Base-by-base conservation (phyloP, 192 early-diverging fungal species). In the Obelidium mucronatum region DNA sequence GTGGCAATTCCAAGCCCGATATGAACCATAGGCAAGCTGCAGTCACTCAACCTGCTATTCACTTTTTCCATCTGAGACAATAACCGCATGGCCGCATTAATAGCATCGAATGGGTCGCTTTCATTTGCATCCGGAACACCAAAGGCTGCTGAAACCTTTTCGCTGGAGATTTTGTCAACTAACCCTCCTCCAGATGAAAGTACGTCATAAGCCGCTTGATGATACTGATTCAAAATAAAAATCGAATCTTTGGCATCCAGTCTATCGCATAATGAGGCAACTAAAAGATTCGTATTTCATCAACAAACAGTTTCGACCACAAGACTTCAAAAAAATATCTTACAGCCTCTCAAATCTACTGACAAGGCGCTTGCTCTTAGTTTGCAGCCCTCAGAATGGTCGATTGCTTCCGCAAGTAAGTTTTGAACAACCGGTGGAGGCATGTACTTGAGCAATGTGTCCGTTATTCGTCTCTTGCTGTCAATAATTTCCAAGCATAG, bases 1-100 rank as follows among this genome's bases (percentile, higher is more conserved):
- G 78, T 86, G 3, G 81, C 15, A 22, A 86, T 73, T 33, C 79
- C 85, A 53, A 86, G 78, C 6, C 75, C 77, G 19, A 83, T 67
- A 39, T 73, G 33, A 17, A 82, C 59, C 3, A 54, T 11, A 3
- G 83, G 81, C 26, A 83, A 35, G 51, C 44, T 48, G 31, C 39
- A 44, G 15, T 40, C 67, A 33, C 67, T 4, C n/a, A 69, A 28
- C 17, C 34, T 71, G 53, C 65, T 75, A 62, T 85, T 85, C 5
- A 80, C 2, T 35, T 68, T 61, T n/a, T 82, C 78, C 19, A 81
- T 34, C 2, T 17, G 34, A 15, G 64, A 22, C 30, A 78, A 28
- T 22, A 86, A 54, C 35, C 56, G 59, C 39, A 86, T 33, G 15
- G 78, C 67, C 19, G 72, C 71, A 13, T 2, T 8, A 4, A 83